Base-by-base conservation (phyloP, 768 basidiomycete genomes). In the Hericium rajendrae region DNA sequence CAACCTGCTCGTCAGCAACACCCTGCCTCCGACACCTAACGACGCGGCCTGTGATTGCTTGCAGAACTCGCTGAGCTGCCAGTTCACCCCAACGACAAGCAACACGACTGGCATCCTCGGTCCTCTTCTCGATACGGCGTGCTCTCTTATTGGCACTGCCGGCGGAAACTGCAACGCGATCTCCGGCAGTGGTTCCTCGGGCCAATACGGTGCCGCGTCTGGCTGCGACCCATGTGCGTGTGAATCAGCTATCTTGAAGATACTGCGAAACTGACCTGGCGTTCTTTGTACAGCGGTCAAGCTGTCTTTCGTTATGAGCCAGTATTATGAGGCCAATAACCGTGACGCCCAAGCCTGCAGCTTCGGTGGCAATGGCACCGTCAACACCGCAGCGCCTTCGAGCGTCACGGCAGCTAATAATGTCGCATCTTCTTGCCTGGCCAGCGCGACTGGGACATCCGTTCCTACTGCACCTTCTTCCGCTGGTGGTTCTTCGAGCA, bases 301-400 rank as follows among this genome's bases (percentile, higher is more conserved):
- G 75, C 71, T 92, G 38, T 90, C 88, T 20, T 95, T 81, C 68
- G 83, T 86, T 51, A 88, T 94, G 82, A 87, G 81, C 68, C 74
- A 83, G 58, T 92, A 80, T 69, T 94, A 86, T 66, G 82, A 88
- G 65, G 68, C 74, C 32, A 80, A 79, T 56, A 79, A 78, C 68
- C 78, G 79, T 60, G 72, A 83, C 55, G 66, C 73, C 6, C 73
- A 78, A 53, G 76, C 88, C 8, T 95, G 93, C 72, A 81, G 78
- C 73, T 95, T 97, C 67, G 70, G 70, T 54, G 91, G 93, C 8
- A 97, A 97, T 66, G 93, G 84, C 5, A 91, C 89, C 15, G 74
- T 91, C 61, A 88, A 89, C 64, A 11, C 73, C 15, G 67, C 66
- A 3, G 80, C 82, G 15, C 77, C 85, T 32, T 67, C 85, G 6